These are phyloP conservation scores for Hypoxylon fragiforme DNA, from an alignment of 495 filamentous ascomycete genomes.

Conservation along the genomic window DNA sequence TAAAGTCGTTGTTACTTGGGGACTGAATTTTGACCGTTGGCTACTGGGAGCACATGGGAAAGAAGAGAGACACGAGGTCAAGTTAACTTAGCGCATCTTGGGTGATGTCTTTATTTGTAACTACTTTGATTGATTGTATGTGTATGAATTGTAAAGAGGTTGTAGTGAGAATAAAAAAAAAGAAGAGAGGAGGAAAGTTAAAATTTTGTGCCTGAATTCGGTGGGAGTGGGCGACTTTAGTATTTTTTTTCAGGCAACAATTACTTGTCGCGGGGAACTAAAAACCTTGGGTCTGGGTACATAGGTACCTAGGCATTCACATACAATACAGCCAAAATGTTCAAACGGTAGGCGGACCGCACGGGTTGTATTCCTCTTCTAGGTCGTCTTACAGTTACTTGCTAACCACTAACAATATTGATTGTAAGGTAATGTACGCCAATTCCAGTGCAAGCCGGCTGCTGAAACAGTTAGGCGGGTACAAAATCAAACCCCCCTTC, in stretches of 20 bases:
- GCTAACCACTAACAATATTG: conserved; percentile 39
- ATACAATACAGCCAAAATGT: background rate
- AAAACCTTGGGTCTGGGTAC: background rate
- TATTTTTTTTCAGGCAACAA: conserved; percentile 42
- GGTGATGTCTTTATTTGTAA: conserved; percentile 15
- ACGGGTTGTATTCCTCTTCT: conserved; percentile 9
- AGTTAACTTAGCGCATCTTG: conserved; percentile 47
- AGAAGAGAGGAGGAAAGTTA: conserved; percentile 14
- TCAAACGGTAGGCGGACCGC: conserved; percentile 20
- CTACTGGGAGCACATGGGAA: conserved; percentile 21
- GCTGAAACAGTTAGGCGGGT: conserved; percentile 30
- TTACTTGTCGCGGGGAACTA: conserved; percentile 1
- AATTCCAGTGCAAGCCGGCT: conserved; percentile 17
- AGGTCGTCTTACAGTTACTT: conserved; percentile 17
- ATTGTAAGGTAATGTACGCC: conserved; percentile 1
- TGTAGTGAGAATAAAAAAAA: too few relatives aligned
- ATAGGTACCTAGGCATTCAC: background rate
- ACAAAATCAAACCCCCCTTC: conserved; percentile 15
- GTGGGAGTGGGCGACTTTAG: conserved; percentile 35
- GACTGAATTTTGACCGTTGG: conserved; percentile 53
- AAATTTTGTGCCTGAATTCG: conserved; percentile 25
- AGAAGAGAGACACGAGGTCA: conserved; percentile 31
- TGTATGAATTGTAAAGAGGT: conserved; percentile 11
- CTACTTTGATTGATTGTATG: conserved; percentile 10
- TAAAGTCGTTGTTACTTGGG: conserved; percentile 30